Percentiles rank a stretch among this genome's conserved stretches.
These are phyloP conservation scores for Corinectria fuckeliana DNA, from an alignment of 2,329 filamentous ascomycete species.

Conservation along the genomic window DNA sequence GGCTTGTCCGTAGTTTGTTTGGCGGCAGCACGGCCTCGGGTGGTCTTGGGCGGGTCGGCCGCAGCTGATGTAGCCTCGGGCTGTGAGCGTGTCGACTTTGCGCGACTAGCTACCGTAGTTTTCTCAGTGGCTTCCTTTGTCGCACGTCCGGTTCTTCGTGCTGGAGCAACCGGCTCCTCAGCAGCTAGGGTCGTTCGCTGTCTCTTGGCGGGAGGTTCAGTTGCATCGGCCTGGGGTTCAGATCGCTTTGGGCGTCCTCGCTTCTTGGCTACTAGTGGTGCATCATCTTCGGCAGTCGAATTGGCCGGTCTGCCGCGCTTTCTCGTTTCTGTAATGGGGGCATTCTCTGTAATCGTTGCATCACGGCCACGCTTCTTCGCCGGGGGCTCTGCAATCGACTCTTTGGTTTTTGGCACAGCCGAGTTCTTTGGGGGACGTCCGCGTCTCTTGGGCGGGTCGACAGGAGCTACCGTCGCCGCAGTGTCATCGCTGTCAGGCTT, in stretches of 20 bases:
- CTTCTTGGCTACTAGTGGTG: slow-evolving; percentile 21
- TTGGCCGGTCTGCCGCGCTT: slow-evolving; percentile 12
- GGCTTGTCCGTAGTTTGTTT: slow-evolving; percentile 9
- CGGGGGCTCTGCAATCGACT: slow-evolving; percentile 11
- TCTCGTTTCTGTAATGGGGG: not conserved
- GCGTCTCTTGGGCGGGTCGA: slow-evolving; percentile 26
- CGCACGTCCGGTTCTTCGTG: slow-evolving; percentile 5
- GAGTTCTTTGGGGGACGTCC: slow-evolving; percentile 29
- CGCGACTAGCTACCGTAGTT: not conserved
- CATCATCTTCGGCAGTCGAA: not conserved
- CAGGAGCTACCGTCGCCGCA: not conserved
- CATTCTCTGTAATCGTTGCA: slow-evolving; percentile 1
- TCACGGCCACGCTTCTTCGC: slow-evolving; percentile 29
- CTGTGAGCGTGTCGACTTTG: not conserved
- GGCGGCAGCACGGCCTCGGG: slow-evolving; percentile 20
- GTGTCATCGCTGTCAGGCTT: slow-evolving; percentile 13
- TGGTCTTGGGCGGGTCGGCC: not conserved
- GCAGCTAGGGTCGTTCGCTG: slow-evolving; percentile 23
- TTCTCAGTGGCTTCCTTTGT: slow-evolving; percentile 13
- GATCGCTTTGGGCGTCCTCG: slow-evolving; percentile 28
- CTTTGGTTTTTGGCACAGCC: not conserved
- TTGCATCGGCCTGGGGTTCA: slow-evolving; percentile 11
- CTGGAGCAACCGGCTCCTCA: slow-evolving; percentile 14
- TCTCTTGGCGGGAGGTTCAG: slow-evolving; percentile 30
- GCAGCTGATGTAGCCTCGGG: not conserved